phyloP scores from a whole-genome alignment of 352 stramenopile genomes.

The Phytophthora pseudosyringae region DNA sequence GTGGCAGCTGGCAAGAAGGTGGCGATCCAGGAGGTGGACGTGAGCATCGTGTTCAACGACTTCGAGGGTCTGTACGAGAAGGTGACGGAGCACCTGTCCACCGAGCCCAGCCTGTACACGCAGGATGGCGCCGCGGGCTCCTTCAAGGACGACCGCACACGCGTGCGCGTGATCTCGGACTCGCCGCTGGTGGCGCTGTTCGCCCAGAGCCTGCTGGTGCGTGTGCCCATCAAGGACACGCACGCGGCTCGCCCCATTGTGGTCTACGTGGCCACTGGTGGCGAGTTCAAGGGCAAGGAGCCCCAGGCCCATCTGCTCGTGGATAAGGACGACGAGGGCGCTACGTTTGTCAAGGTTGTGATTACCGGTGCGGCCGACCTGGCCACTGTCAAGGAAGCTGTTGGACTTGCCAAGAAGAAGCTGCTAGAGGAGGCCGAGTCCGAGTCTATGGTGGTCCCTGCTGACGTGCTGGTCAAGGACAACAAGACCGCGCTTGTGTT shows the following conservation, averaged over 20 bases:
- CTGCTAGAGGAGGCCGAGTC: conserved; percentile 59
- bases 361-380: conserved; percentile 66
- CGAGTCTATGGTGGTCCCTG: conserved; percentile 59
- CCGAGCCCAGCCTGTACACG: conserved; percentile 63
- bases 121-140: conserved; percentile 82
- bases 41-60: conserved; percentile 68
- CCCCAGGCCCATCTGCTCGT: conserved; percentile 66
- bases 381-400: conserved; percentile 54
- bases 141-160: conserved; percentile 76
- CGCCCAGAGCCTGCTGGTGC: conserved; percentile 73
- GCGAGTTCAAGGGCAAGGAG: conserved; percentile 66
- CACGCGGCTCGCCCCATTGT: conserved; percentile 81
- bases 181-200: conserved; percentile 75
- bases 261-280: conserved; percentile 69
- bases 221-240: conserved; percentile 66
- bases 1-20: conserved; percentile 61
- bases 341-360: conserved; percentile 75
- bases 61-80: conserved; percentile 75
- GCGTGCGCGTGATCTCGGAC: conserved; percentile 83
- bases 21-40: conserved; percentile 66
- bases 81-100: conserved; percentile 76
- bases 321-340: conserved; percentile 70
- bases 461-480: conserved; percentile 65
- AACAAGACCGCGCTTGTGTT: conserved; percentile 78
- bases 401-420: conserved; percentile 80